phyloP scores from a whole-genome alignment of 306 rosid genomes.

The Cicer cuneatum region DNA sequence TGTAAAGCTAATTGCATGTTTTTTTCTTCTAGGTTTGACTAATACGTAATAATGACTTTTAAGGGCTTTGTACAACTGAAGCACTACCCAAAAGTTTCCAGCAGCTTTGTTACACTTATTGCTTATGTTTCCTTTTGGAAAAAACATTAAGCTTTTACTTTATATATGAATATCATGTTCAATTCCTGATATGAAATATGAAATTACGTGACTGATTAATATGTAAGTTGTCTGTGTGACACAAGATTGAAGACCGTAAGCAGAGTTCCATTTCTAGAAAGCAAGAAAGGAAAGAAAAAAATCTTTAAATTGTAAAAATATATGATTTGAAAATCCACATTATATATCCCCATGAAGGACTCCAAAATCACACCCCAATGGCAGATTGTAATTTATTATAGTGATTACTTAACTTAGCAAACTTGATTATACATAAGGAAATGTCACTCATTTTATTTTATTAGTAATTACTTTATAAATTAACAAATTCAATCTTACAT shows the following conservation, averaged over 20 bases:
- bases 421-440: not conserved
- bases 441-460: not conserved
- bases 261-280: not conserved
- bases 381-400: not conserved
- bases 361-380: too few species aligned
- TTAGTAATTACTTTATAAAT: not conserved
- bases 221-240: not conserved
- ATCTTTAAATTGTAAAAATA: too few species aligned
- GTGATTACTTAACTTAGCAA: conserved; percentile 14
- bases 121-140: not conserved
- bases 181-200: conserved; percentile 28
- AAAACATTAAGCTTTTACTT: not conserved
- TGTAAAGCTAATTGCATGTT: conserved; percentile 18
- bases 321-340: too few species aligned
- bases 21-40: conserved; percentile 10
- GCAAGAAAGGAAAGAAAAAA: too few species aligned
- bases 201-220: not conserved
- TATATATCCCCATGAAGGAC: too few species aligned
- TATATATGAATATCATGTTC: conserved; percentile 11
- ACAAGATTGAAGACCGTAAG: not conserved
- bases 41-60: conserved; percentile 35
- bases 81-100: not conserved
- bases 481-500: conserved; percentile 8
- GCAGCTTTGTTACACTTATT: conserved; percentile 8
- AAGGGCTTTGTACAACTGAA: conserved; percentile 13